Conservation (phyloP, 2,329 filamentous ascomycete species). For the Tolypocladium guangdongense region DNA sequence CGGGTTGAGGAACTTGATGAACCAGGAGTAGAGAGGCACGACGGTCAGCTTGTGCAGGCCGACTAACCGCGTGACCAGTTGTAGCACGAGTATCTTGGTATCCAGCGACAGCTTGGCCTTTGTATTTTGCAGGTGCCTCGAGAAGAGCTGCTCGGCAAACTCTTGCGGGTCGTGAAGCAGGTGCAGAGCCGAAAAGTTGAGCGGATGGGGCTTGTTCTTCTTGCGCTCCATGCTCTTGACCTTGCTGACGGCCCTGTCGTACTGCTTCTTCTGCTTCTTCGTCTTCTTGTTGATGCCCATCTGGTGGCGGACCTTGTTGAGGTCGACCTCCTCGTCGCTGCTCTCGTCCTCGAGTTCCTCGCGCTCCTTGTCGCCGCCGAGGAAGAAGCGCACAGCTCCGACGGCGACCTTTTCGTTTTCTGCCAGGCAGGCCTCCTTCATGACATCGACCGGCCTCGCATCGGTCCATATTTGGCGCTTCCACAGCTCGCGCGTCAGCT, state of each 20-base stretch:
- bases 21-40: constrained; percentile 89
- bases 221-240: constrained; percentile 77
- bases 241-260: constrained; percentile 72
- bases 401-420: constrained; percentile 89
- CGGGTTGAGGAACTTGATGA: constrained; percentile 83
- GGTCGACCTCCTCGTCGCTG: constrained; percentile 69
- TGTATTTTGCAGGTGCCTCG: constrained; percentile 79
- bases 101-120: constrained; percentile 81
- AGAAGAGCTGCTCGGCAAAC: constrained; percentile 82
- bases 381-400: constrained; percentile 84
- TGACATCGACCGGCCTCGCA: constrained; percentile 88
- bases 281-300: constrained; percentile 92
- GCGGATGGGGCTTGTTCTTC: constrained; percentile 73
- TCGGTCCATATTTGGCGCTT: constrained; percentile 95
- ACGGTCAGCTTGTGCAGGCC: constrained; percentile 88
- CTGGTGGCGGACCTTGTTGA: constrained; percentile 75
- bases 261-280: constrained; percentile 70
- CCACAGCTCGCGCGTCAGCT: constrained; percentile 91
- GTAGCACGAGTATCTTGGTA: constrained; percentile 79
- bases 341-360: constrained; percentile 87
- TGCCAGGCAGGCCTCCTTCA: constrained; percentile 84
- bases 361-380: constrained; percentile 90
- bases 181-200: constrained; percentile 95
- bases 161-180: constrained; percentile 89
- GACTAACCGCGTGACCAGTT: constrained; percentile 82